Conservation (phyloP, 176 grass and related monocot genomes). For the Eragrostis curvula region DNA sequence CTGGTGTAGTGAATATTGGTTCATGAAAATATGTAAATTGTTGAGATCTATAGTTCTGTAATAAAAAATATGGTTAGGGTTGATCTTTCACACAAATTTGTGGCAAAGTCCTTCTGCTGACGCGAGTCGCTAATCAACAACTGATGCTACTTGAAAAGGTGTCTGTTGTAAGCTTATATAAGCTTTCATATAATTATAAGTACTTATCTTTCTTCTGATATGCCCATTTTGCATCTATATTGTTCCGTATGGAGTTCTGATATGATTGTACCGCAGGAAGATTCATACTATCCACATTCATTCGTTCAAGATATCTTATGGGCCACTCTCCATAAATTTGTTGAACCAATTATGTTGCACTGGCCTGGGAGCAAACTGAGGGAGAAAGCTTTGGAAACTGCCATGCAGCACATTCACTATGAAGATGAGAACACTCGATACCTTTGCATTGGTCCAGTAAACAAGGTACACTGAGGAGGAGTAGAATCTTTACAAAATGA, state of each 20-base stretch:
- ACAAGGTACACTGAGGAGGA: conserved; percentile 71
- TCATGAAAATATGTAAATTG: background rate
- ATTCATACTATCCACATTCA: conserved; percentile 94
- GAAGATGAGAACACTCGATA: conserved; percentile 98
- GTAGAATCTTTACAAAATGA: background rate
- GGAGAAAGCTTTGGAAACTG: conserved; percentile 73
- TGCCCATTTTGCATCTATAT: conserved; percentile 22
- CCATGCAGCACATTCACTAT: conserved; percentile 94
- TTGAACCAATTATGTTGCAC: conserved; percentile 83
- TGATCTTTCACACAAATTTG: background rate
- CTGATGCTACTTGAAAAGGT: conserved; percentile 12
- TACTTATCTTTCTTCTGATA: conserved; percentile 15
- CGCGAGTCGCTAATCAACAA: background rate
- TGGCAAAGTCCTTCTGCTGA: background rate
- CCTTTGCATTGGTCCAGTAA: conserved; percentile 95
- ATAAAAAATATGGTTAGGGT: background rate
- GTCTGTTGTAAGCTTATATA: background rate
- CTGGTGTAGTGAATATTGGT: background rate
- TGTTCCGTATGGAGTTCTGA: background rate
- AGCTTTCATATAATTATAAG: background rate
- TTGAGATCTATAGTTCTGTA: background rate
- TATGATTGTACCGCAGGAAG: conserved; percentile 69
- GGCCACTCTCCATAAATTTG: conserved; percentile 90
- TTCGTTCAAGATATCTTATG: conserved; percentile 93
- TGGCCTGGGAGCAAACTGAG: conserved; percentile 89